Evolutionary conservation across 176 grass and related monocot genomes (phyloP).

Genomic region (Poa pratensis): DNA sequence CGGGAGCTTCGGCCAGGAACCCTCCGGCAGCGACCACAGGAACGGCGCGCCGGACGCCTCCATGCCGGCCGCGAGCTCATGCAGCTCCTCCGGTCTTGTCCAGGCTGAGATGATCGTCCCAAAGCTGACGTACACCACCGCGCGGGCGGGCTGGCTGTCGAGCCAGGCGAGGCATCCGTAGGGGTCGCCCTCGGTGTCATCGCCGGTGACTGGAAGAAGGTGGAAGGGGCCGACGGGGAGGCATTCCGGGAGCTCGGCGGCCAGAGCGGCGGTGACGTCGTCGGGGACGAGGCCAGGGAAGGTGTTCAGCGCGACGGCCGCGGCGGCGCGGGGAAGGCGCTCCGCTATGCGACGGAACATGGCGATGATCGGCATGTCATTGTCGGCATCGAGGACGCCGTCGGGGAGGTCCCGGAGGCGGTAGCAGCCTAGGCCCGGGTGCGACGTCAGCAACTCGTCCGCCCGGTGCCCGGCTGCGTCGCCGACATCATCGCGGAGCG

Average conservation of each 20-base stretch:
- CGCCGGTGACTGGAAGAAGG: conserved; percentile 22
- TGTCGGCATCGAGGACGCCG: too few relatives aligned
- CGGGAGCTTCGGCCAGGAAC: not conserved
- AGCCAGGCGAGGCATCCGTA: conserved; percentile 62
- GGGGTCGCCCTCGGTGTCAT: not conserved
- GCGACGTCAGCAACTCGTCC: conserved; percentile 35
- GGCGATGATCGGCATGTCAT: not conserved
- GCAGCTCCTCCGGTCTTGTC: conserved; percentile 26
- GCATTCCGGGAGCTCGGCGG: conserved; percentile 14
- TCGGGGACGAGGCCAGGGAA: conserved; percentile 34
- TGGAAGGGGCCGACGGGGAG: too few relatives aligned
- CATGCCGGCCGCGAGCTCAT: conserved; percentile 40
- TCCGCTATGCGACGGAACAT: conserved; percentile 33
- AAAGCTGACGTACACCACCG: conserved; percentile 57
- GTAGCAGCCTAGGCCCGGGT: too few relatives aligned
- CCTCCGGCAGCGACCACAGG: not conserved
- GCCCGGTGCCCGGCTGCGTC: not conserved
- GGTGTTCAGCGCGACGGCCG: conserved; percentile 47
- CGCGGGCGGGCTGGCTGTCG: not conserved
- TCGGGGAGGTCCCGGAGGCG: too few relatives aligned
- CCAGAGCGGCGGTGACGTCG: not conserved
- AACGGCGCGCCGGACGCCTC: conserved; percentile 34
- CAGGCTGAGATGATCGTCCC: conserved; percentile 26
- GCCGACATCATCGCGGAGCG: not conserved
- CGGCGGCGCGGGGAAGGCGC: too few relatives aligned